These are phyloP conservation scores for Cercis canadensis DNA, from an alignment of 306 rosid species.

Conservation along the genomic window DNA sequence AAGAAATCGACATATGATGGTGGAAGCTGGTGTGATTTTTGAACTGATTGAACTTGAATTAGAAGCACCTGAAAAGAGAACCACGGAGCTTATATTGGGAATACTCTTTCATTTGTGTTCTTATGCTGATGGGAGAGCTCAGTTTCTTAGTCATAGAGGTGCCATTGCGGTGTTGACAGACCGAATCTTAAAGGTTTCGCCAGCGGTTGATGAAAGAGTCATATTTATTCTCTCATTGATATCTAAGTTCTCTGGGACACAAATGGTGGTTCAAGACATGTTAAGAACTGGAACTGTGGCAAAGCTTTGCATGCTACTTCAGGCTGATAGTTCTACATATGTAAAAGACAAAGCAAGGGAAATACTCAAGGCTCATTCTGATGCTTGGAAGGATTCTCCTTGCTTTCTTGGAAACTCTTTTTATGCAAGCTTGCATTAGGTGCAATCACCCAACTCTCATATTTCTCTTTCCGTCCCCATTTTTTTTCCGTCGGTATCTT, in stretches of 20 bases:
- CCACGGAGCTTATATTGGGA: slow-evolving; percentile 53
- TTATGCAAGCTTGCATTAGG: slow-evolving; percentile 15
- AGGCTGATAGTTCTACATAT: slow-evolving; percentile 45
- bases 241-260: slow-evolving; percentile 52
- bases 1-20: slow-evolving; percentile 52
- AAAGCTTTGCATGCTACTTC: slow-evolving; percentile 66
- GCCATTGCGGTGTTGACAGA: slow-evolving; percentile 54
- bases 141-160: slow-evolving; percentile 58
- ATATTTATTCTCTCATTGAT: slow-evolving; percentile 55
- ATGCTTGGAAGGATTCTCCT: slow-evolving; percentile 65
- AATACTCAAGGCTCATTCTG: slow-evolving; percentile 51
- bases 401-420: slow-evolving; percentile 44
- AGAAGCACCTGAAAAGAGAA: slow-evolving; percentile 40
- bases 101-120: slow-evolving; percentile 57
- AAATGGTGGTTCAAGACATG: slow-evolving; percentile 65
- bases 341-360: slow-evolving; percentile 58
- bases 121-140: slow-evolving; percentile 71
- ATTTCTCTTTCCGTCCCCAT: not conserved
- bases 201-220: slow-evolving; percentile 54
- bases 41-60: slow-evolving; percentile 62
- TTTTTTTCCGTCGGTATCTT: not conserved
- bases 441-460: not conserved
- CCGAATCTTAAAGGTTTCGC: slow-evolving; percentile 56
- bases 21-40: slow-evolving; percentile 48
- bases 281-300: slow-evolving; percentile 55